Evolutionary conservation across 2,329 filamentous ascomycete genomes (phyloP), one percentile per base, ranked within the genome.

Genomic region (Apiospora phragmitis): DNA sequence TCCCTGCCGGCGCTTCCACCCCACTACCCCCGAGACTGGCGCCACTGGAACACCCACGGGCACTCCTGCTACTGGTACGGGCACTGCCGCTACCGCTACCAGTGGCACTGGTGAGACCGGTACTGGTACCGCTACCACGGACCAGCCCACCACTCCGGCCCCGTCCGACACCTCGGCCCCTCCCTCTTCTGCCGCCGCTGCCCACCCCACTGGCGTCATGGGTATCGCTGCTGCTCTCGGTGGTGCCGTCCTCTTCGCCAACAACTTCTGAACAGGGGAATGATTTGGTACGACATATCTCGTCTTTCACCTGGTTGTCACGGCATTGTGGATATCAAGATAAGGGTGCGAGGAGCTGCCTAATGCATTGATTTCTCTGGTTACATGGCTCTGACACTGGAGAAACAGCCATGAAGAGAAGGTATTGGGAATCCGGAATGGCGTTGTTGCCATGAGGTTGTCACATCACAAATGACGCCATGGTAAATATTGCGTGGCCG

Each of bases 241-340:
- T n/a, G 55, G 18, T 11, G 55, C 55, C 32, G 51, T 24, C 3
- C 67, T 72, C 11, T 16, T 74, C 24, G 70, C 71, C 32, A 32
- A 70, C 73, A 42, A 69, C 59, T 69, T 74, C 68, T 75, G 71
- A 71, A 35, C 38, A 55, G 26, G 49, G 14, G 32, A 67, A 68
- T 14, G 29, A 55, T 35, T 70, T 41, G 51, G 51, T 59, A 59
- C 51, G 18, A 14, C 51, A 59, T 14, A 35, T 29, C 24, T 55
- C 26, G 26, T n/a, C 41, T 18, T 42, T 24, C 41, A 32, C 45
- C 26, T 55, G 67, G 32, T 42, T 24, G 12, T 51, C 18, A 55
- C 47, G 26, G 21, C 67, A 41, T 35, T 24, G 21, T 55, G 29
- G n/a, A 42, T 32, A 26, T 38, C 45, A 41, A n/a, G n/a, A 68